These are phyloP conservation scores for Aspergillus bertholletiae DNA, from an alignment of 495 filamentous ascomycete genomes.

Conservation along the genomic window DNA sequence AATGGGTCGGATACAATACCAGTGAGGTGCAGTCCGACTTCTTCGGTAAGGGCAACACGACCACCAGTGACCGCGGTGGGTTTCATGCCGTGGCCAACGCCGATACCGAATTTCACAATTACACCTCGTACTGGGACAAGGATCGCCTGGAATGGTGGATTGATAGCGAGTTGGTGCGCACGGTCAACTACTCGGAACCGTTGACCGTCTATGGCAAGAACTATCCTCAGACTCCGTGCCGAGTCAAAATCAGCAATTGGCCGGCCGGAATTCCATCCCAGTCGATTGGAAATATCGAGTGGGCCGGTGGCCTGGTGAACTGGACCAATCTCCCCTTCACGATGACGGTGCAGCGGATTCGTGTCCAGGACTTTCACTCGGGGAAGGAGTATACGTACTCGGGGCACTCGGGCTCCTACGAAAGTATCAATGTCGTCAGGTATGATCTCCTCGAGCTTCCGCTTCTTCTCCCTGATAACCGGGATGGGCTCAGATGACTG, in stretches of 20 bases:
- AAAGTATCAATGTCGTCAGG: slow-evolving; percentile 67
- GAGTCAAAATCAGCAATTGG: slow-evolving; percentile 83
- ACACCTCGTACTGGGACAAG: slow-evolving; percentile 84
- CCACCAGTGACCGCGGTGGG: slow-evolving; percentile 68
- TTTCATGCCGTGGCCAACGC: slow-evolving; percentile 57
- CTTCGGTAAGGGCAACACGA: slow-evolving; percentile 81
- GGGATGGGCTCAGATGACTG: too few relatives aligned
- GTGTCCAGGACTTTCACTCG: slow-evolving; percentile 62
- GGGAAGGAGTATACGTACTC: slow-evolving; percentile 66
- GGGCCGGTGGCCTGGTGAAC: slow-evolving; percentile 78
- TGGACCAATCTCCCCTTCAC: slow-evolving; percentile 70
- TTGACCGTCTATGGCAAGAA: slow-evolving; percentile 59
- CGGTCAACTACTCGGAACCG: slow-evolving; percentile 51
- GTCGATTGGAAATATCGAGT: slow-evolving; percentile 56
- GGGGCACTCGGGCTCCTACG: slow-evolving; percentile 60
- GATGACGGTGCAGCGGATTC: slow-evolving; percentile 69
- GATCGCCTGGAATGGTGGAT: slow-evolving; percentile 78
- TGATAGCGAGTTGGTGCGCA: slow-evolving; percentile 66
- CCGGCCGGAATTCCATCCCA: slow-evolving; percentile 75
- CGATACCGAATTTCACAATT: slow-evolving; percentile 73
- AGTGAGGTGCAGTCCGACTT: slow-evolving; percentile 82
- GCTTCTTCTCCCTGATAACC: too few relatives aligned
- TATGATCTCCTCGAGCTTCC: too few relatives aligned
- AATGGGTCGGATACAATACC: slow-evolving; percentile 54
- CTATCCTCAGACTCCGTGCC: slow-evolving; percentile 91